phyloP scores from a whole-genome alignment of 2,329 filamentous ascomycete genomes.

The Rhynchosporium agropyri region DNA sequence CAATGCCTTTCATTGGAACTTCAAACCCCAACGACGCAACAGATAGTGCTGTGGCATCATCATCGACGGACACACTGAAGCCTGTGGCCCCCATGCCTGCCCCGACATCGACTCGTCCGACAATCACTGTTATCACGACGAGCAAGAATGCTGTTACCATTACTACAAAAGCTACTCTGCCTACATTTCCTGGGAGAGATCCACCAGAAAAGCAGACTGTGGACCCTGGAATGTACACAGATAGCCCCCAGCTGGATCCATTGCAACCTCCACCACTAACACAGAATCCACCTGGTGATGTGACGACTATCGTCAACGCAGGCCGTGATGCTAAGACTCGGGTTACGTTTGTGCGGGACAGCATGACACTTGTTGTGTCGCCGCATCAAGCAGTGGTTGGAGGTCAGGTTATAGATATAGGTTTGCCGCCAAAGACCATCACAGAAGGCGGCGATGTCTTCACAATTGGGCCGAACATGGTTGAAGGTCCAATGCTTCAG shows the following conservation, averaged over 20 bases:
- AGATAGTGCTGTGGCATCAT: conserved; percentile 8
- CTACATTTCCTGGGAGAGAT: conserved; percentile 22
- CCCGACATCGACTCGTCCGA: neutral
- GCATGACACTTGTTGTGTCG: conserved; percentile 31
- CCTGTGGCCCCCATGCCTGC: neutral
- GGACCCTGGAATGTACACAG: neutral
- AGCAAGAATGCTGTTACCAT: conserved; percentile 33
- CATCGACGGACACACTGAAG: neutral
- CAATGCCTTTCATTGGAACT: neutral
- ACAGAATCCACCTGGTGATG: conserved; percentile 12
- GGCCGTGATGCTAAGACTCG: conserved; percentile 16
- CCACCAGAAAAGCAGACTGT: conserved; percentile 18
- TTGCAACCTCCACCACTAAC: neutral
- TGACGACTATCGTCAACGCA: conserved; percentile 15
- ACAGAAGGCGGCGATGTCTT: conserved; percentile 36
- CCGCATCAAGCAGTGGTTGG: conserved; percentile 34
- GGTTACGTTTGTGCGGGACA: conserved; percentile 24
- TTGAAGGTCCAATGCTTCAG: conserved; percentile 32
- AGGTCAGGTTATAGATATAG: conserved; percentile 31
- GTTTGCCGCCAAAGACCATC: conserved; percentile 24
- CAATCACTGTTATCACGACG: conserved; percentile 33
- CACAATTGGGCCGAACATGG: conserved; percentile 36
- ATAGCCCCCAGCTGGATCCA: conserved; percentile 11
- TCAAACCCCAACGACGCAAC: neutral
- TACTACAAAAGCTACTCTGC: conserved; percentile 24